Evolutionary conservation across 1,284 basidiomycete genomes (phyloP).

Genomic region (Porodaedalea pini): DNA sequence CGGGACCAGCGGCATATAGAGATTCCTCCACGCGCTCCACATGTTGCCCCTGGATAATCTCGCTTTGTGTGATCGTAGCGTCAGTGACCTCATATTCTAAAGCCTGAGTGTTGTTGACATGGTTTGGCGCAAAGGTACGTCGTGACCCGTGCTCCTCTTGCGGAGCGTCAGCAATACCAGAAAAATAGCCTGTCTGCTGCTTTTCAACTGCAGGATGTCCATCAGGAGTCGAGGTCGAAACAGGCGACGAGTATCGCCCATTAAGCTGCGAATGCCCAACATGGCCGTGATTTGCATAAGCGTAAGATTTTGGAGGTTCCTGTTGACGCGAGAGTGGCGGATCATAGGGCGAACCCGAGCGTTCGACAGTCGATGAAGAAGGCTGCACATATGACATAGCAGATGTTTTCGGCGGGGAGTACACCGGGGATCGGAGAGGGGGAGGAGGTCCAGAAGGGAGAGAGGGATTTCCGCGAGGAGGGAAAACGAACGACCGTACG

Average conservation of each 20-base stretch:
- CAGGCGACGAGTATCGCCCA: not conserved
- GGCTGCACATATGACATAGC: not conserved
- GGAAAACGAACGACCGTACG: no score
- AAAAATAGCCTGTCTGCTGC: not conserved
- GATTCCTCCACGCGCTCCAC: not conserved
- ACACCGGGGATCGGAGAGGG: slow-evolving; percentile 1
- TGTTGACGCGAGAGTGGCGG: not conserved
- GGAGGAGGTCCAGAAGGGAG: not conserved
- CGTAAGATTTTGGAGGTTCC: not conserved
- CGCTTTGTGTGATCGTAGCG: not conserved
- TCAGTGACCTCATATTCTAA: not conserved
- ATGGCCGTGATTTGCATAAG: not conserved
- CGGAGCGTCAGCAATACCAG: not conserved
- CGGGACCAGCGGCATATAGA: not conserved
- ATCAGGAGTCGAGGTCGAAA: not conserved
- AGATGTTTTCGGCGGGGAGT: slow-evolving; percentile 9
- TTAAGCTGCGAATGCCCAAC: not conserved
- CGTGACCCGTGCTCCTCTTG: not conserved
- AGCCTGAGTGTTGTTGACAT: not conserved
- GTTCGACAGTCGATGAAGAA: not conserved
- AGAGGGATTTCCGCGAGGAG: not conserved
- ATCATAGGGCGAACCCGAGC: slow-evolving; percentile 12
- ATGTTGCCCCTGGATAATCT: not conserved
- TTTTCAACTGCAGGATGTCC: no score
- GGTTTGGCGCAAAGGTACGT: not conserved